Conservation (phyloP, 1,284 basidiomycete species). For the Exobasidium rhododendri region DNA sequence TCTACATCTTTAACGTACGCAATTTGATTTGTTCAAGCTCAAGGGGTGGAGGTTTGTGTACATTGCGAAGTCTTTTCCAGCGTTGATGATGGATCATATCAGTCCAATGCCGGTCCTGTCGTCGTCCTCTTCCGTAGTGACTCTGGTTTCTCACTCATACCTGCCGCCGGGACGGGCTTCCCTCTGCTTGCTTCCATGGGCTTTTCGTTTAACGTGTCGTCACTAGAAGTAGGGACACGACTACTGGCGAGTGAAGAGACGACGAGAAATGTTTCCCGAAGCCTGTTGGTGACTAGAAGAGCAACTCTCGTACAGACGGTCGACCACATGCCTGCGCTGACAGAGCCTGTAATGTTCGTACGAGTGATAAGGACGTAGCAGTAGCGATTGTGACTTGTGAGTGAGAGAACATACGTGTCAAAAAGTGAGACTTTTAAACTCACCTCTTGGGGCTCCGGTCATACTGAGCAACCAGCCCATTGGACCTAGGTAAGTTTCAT, state of each 20-base stretch:
- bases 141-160: background rate
- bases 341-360: constrained; percentile 7
- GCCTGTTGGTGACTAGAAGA: constrained; percentile 1
- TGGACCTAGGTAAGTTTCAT: constrained; percentile 22
- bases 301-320: constrained; percentile 12
- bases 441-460: constrained; percentile 22
- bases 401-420: no score
- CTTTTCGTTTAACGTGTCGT: no score
- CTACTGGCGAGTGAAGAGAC: no score
- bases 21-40: background rate
- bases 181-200: no score
- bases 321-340: constrained; percentile 17
- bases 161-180: background rate
- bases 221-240: no score
- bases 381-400: background rate
- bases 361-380: background rate
- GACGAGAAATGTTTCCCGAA: constrained; percentile 1
- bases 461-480: constrained; percentile 24
- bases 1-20: background rate
- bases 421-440: background rate
- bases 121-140: background rate
- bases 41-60: background rate
- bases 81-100: no score
- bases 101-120: background rate
- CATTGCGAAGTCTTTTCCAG: no score